phyloP scores from a whole-genome alignment of 1,284 basidiomycete genomes.

The Ustilago shanxiensis region DNA sequence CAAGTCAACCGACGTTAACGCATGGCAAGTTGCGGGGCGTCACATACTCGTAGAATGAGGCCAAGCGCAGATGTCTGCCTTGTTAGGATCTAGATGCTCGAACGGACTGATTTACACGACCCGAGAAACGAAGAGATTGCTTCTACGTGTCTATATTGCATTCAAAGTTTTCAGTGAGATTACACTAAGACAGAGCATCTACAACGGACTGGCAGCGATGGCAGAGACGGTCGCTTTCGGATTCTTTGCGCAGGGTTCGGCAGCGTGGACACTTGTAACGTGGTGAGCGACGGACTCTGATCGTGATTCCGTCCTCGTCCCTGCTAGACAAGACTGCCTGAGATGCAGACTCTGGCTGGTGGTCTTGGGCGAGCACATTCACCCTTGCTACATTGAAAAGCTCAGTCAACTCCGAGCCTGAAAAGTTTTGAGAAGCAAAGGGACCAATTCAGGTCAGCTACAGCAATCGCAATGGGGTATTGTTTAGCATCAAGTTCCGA shows the following conservation, averaged over 20 bases:
- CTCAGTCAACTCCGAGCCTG: conserved; percentile 39
- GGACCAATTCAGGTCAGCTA: background rate
- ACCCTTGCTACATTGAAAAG: conserved; percentile 61
- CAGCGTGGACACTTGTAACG: conserved; percentile 63
- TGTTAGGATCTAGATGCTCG: too few relatives aligned
- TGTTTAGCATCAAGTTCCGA: background rate
- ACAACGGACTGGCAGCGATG: conserved; percentile 36
- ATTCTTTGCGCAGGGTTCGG: conserved; percentile 42
- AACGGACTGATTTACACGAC: too few relatives aligned
- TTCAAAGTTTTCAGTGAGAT: background rate
- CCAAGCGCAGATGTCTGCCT: too few relatives aligned
- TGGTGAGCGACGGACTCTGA: conserved; percentile 43
- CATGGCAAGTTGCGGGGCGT: background rate
- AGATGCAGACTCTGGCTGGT: background rate
- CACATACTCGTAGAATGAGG: too few relatives aligned
- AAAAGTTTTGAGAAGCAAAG: background rate
- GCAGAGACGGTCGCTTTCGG: conserved; percentile 37
- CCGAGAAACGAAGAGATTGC: too few relatives aligned
- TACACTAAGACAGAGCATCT: conserved; percentile 9
- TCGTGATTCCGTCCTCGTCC: conserved; percentile 14
- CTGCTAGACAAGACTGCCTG: background rate
- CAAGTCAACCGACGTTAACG: background rate
- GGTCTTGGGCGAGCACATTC: conserved; percentile 19
- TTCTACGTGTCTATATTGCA: too few relatives aligned
- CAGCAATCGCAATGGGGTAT: background rate